phyloP scores from a whole-genome alignment of 2,329 filamentous ascomycete species.

The Intubia oerlemansii region DNA sequence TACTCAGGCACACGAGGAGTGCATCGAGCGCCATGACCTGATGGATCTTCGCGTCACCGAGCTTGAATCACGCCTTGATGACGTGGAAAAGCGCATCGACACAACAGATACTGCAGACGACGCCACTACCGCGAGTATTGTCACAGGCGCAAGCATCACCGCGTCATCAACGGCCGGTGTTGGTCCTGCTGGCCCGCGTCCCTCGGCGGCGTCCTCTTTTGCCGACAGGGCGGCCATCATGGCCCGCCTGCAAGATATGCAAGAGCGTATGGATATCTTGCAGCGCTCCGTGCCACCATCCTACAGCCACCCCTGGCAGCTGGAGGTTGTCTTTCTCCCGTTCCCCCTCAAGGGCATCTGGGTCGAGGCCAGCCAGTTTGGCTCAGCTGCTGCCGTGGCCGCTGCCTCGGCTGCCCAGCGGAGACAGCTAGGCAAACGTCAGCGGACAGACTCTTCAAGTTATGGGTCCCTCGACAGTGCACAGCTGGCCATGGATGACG shows the following conservation, averaged over 20 bases:
- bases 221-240: constrained; percentile 24
- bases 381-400: constrained; percentile 11
- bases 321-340: constrained; percentile 58
- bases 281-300: constrained; percentile 33
- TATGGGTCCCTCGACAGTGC: no score
- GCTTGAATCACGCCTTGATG: constrained; percentile 40
- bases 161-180: no score
- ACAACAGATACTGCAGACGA: constrained; percentile 23
- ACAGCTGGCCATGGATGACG: constrained; percentile 14
- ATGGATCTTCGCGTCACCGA: constrained; percentile 47
- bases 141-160: no score
- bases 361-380: constrained; percentile 27
- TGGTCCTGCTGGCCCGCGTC: constrained; percentile 10
- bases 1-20: constrained; percentile 39
- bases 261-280: constrained; percentile 1
- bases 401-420: constrained; percentile 9
- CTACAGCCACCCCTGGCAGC: constrained; percentile 41
- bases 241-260: constrained; percentile 18
- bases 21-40: constrained; percentile 44
- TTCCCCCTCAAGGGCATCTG: constrained; percentile 39
- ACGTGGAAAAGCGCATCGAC: constrained; percentile 30
- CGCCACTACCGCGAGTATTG: constrained; percentile 19
- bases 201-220: not conserved
- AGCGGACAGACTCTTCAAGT: no score
- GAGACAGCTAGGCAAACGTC: constrained; percentile 10